Percentiles rank a stretch among this genome's conserved stretches.
Evolutionary conservation across 192 early-diverging fungal genomes (phyloP).

Genomic region (Coemansia aciculifera): DNA sequence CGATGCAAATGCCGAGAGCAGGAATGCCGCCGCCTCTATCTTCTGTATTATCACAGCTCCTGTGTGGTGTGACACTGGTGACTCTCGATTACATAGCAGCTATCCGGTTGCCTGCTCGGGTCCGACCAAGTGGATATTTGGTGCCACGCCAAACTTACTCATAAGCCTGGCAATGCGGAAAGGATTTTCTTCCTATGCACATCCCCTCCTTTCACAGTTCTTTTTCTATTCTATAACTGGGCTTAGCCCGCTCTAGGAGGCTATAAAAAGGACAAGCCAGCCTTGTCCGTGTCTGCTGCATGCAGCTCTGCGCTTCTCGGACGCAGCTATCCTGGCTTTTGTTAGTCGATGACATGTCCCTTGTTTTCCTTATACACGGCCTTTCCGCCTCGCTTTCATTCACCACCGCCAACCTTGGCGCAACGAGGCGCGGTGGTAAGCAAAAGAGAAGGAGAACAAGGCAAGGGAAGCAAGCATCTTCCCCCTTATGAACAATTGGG

Average conservation of each 20-base stretch:
- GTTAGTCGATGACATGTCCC: neutral
- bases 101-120: conserved; percentile 6
- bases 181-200: neutral
- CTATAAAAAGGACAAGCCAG: neutral
- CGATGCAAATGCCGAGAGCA: neutral
- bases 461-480: neutral
- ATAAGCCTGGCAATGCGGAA: conserved; percentile 3
- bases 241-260: neutral
- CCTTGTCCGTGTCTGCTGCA: conserved; percentile 1
- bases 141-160: neutral
- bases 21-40: neutral
- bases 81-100: neutral
- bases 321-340: neutral
- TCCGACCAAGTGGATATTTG: neutral
- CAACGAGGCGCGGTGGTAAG: conserved; percentile 8
- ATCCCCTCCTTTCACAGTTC: neutral
- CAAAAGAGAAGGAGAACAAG: neutral
- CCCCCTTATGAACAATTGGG: neutral
- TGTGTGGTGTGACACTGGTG: neutral
- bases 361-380: conserved; percentile 12
- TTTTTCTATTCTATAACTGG: neutral
- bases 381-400: conserved; percentile 6
- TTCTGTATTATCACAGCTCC: neutral
- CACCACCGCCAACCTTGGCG: conserved; percentile 1
- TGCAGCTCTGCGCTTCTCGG: conserved; percentile 9